These are phyloP conservation scores for Fusarium staphyleae DNA, from an alignment of 2,329 filamentous ascomycete genomes.

Conservation along the genomic window DNA sequence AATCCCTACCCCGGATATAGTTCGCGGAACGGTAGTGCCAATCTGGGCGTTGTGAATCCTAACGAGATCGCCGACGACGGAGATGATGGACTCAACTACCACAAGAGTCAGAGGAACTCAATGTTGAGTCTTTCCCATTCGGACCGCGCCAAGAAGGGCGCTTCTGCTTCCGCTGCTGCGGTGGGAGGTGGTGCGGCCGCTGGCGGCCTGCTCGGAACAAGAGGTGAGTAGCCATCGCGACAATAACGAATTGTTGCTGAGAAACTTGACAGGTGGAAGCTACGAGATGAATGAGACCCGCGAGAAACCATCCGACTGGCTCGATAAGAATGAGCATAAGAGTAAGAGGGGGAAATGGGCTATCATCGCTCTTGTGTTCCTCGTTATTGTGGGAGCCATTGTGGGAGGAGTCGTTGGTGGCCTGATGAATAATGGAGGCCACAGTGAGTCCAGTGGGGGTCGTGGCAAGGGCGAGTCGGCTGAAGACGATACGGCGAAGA, in stretches of 20 bases:
- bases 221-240: constrained; percentile 31
- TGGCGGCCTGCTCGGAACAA: constrained; percentile 45
- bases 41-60: constrained; percentile 72
- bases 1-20: constrained; percentile 71
- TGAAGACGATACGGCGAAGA: constrained; percentile 63
- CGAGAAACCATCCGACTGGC: constrained; percentile 74
- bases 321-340: constrained; percentile 63
- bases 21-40: constrained; percentile 54
- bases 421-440: constrained; percentile 59
- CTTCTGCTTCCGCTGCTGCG: constrained; percentile 51
- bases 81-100: constrained; percentile 78
- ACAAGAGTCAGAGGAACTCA: constrained; percentile 58
- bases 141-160: constrained; percentile 39
- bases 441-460: constrained; percentile 18
- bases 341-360: constrained; percentile 75
- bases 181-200: constrained; percentile 55
- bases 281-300: constrained; percentile 43
- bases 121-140: constrained; percentile 64
- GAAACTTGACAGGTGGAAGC: constrained; percentile 38
- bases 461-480: constrained; percentile 57
- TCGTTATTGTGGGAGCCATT: constrained; percentile 74
- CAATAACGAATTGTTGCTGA: constrained; percentile 3
- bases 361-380: constrained; percentile 67
- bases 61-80: constrained; percentile 85
- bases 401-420: constrained; percentile 78